Conservation (phyloP, 2,329 filamentous ascomycete species). For the Phyllosticta citribraziliensis region DNA sequence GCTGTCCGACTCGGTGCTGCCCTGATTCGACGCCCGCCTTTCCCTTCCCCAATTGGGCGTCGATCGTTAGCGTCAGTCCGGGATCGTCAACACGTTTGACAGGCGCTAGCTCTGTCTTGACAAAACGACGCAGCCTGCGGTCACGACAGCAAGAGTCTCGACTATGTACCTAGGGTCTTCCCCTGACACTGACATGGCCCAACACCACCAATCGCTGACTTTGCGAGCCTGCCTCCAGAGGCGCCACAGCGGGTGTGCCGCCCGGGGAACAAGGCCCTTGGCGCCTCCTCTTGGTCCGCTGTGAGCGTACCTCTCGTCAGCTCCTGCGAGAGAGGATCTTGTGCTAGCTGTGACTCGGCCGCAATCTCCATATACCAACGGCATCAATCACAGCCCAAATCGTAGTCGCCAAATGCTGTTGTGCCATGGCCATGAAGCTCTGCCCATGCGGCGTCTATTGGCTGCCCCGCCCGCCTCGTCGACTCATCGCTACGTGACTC, state of each 20-base stretch:
- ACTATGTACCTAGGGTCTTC: neutral
- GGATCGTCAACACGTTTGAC: neutral
- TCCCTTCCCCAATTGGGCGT: neutral
- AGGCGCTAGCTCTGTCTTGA: neutral
- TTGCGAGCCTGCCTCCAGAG: neutral
- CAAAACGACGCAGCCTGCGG: neutral
- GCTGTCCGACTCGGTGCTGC: neutral
- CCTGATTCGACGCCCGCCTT: neutral
- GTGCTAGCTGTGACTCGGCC: neutral
- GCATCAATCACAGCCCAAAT: neutral
- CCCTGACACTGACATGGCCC: neutral
- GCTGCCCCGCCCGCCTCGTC: neutral
- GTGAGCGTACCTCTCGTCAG: neutral
- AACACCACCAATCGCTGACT: neutral
- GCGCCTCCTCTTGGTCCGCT: neutral
- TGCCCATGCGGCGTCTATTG: neutral
- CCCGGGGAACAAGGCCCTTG: conserved; percentile 4
- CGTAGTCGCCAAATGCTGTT: neutral
- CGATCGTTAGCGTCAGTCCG: neutral
- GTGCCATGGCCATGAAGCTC: neutral
- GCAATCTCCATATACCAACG: neutral
- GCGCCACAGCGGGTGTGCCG: conserved; percentile 8
- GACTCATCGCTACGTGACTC: neutral
- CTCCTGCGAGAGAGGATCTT: neutral
- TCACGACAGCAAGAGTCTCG: neutral